Evolutionary conservation across 352 stramenopile genomes (phyloP).

Genomic region (Globisporangium emineosum): DNA sequence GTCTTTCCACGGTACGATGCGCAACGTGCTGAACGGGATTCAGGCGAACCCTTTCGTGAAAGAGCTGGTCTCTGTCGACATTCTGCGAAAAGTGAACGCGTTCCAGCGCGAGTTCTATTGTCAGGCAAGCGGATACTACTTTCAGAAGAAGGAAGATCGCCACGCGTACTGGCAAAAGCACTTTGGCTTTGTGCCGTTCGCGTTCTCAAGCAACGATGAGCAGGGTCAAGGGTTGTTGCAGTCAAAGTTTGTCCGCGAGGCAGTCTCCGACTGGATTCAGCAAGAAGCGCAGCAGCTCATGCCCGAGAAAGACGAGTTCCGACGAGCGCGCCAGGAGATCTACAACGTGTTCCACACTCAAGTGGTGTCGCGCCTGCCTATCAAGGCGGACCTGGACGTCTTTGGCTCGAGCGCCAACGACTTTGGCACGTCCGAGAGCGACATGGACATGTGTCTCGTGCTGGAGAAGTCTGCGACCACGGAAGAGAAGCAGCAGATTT

Average conservation of each 20-base stretch:
- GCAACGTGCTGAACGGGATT: conserved; percentile 67
- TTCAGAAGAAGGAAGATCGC: conserved; percentile 39
- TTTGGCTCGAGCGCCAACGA: conserved; percentile 98
- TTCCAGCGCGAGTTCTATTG: conserved; percentile 72
- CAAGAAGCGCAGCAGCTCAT: conserved; percentile 54
- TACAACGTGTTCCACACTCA: conserved; percentile 62
- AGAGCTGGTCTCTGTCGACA: conserved; percentile 54
- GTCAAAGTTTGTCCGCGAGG: conserved; percentile 39
- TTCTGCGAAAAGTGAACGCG: conserved; percentile 49
- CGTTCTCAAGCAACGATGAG: conserved; percentile 6
- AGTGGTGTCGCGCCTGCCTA: conserved; percentile 54
- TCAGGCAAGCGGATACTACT: conserved; percentile 73
- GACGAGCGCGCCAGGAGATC: conserved; percentile 56
- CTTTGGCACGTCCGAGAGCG: conserved; percentile 91
- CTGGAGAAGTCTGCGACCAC: conserved; percentile 30
- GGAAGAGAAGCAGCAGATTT: conserved; percentile 69
- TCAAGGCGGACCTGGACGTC: conserved; percentile 64
- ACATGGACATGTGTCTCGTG: conserved; percentile 94
- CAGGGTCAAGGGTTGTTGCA: conserved; percentile 20
- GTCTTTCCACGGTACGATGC: conserved; percentile 70
- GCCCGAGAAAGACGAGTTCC: conserved; percentile 58
- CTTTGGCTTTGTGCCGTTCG: conserved; percentile 56
- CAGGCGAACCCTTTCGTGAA: conserved; percentile 66
- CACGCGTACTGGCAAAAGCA: conserved; percentile 59
- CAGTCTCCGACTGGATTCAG: conserved; percentile 50